Conservation (phyloP, 1,284 basidiomycete species). For the Amylostereum areolatum region DNA sequence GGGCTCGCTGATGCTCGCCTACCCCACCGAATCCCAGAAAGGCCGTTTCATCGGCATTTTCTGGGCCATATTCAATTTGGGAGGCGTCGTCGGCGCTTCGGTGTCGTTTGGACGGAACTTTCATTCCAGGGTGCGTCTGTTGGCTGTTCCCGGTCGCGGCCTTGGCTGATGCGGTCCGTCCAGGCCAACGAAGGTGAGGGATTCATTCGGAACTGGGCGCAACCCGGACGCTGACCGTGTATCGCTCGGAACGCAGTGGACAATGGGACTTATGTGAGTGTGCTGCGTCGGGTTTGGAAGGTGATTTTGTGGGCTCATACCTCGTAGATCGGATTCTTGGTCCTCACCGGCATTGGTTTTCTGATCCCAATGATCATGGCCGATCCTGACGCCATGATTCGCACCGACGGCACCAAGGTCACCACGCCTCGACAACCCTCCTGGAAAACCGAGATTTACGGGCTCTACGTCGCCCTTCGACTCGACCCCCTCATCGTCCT, state of each 20-base stretch:
- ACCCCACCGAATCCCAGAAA: slow-evolving; percentile 74
- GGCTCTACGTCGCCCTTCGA: slow-evolving; percentile 42
- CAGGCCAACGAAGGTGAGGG: slow-evolving; percentile 26
- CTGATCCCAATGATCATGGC: slow-evolving; percentile 62
- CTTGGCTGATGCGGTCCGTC: slow-evolving; percentile 5
- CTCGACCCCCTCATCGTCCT: slow-evolving; percentile 46
- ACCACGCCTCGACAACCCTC: slow-evolving; percentile 54
- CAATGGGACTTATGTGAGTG: slow-evolving; percentile 57
- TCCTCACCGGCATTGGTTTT: slow-evolving; percentile 63
- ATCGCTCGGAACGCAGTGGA: slow-evolving; percentile 29
- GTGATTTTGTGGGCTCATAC: slow-evolving; percentile 2
- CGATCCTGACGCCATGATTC: slow-evolving; percentile 60
- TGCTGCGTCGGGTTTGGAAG: not conserved
- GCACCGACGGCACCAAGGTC: slow-evolving; percentile 70
- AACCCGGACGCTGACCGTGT: too few relatives aligned
- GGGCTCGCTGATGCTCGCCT: slow-evolving; percentile 79
- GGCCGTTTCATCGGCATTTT: slow-evolving; percentile 72
- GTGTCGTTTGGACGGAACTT: slow-evolving; percentile 52
- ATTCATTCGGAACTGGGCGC: not conserved
- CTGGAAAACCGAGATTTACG: slow-evolving; percentile 56
- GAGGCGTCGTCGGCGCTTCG: slow-evolving; percentile 57
- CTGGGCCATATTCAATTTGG: slow-evolving; percentile 66
- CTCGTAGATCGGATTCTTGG: slow-evolving; percentile 63
- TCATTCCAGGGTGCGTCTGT: slow-evolving; percentile 28
- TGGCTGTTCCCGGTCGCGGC: not conserved